Evolutionary conservation across 1,284 basidiomycete genomes (phyloP).

Genomic region (Ganoderma lingzhi): DNA sequence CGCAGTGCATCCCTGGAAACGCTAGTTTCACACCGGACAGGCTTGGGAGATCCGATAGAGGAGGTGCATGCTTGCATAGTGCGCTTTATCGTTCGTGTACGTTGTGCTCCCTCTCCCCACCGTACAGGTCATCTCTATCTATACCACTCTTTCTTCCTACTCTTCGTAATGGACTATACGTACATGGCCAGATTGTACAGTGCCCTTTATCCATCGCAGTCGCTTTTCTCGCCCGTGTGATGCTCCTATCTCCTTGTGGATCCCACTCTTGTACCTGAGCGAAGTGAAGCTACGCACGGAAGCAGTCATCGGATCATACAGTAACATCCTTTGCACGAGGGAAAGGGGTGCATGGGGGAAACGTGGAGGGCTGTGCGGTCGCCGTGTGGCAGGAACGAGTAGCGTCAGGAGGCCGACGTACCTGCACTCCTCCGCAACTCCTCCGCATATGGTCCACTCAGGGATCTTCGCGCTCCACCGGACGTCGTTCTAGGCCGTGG

Average conservation of each 20-base stretch:
- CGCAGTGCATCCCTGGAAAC: conserved; percentile 41
- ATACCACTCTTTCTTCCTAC: conserved; percentile 15
- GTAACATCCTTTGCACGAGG: neutral
- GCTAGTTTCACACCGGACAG: conserved; percentile 21
- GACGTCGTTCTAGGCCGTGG: conserved; percentile 13
- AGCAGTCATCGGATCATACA: neutral
- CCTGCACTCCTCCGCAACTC: conserved; percentile 14
- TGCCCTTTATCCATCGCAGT: conserved; percentile 7
- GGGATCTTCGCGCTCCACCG: conserved; percentile 17
- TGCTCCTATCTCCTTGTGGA: conserved; percentile 21
- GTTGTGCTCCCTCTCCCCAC: conserved; percentile 16
- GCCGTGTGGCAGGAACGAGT: conserved; percentile 18
- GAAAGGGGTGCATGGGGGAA: neutral
- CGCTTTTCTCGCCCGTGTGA: conserved; percentile 11
- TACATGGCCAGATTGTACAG: conserved; percentile 13
- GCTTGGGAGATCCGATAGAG: conserved; percentile 22
- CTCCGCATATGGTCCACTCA: conserved; percentile 12
- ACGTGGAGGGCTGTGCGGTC: conserved; percentile 14
- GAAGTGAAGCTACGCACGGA: neutral
- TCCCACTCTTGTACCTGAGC: conserved; percentile 9
- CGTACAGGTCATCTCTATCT: conserved; percentile 28
- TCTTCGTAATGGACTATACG: conserved; percentile 26
- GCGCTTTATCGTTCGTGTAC: conserved; percentile 1
- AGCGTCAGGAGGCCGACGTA: conserved; percentile 10
- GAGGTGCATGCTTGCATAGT: conserved; percentile 17